Evolutionary conservation across 2,329 filamentous ascomycete genomes (phyloP), one percentile per base, ranked within the genome.

Genomic region (Lomentospora prolificans): DNA sequence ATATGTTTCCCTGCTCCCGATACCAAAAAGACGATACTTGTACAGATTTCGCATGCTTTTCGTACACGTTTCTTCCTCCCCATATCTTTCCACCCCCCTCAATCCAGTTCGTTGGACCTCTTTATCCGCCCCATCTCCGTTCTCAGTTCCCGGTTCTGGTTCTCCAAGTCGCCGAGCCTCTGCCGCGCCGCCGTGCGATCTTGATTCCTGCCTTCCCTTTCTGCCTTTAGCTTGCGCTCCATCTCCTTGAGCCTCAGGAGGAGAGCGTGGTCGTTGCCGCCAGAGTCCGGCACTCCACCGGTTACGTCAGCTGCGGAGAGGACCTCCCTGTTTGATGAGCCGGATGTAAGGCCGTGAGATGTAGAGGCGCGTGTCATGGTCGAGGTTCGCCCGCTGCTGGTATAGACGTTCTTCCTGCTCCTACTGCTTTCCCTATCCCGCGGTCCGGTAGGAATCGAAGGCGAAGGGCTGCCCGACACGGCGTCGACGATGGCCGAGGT

Each of bases 221-320:
- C 94, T 50, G 88, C 85, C 69, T 96, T 95, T 17, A 99, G 76
- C 62, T 95, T 83, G 61, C 86, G 80, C 74, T 99, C 94, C 62
- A 97, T 75, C 66, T 97, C 91, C 57, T 89, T 84, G 31, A 97
- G 76, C 5, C 94, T 76, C 60, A 95, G 81, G 60, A 95, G 84
- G 89, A 90, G 96, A 61, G 87, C 82, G 61, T 88, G 85, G 62
- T 92, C 86, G 39, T 73, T 72, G 36, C 61, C 59, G 2, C 41
- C 51, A 4, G 51, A 60, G 60, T 24, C 58, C 57, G 53, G 62
- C 27, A 51, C 60, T 57, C 63, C 64, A 39, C 61, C 48, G 60
- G 59, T 46, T 52, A 55, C 25, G 58, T 60, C 48, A 24, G 58
- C 57, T 17, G 60, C 58, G 27, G 9, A 58, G 14, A 51, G 48